phyloP scores from a whole-genome alignment of 2,329 filamentous ascomycete genomes.

The Penicillium sp. region DNA sequence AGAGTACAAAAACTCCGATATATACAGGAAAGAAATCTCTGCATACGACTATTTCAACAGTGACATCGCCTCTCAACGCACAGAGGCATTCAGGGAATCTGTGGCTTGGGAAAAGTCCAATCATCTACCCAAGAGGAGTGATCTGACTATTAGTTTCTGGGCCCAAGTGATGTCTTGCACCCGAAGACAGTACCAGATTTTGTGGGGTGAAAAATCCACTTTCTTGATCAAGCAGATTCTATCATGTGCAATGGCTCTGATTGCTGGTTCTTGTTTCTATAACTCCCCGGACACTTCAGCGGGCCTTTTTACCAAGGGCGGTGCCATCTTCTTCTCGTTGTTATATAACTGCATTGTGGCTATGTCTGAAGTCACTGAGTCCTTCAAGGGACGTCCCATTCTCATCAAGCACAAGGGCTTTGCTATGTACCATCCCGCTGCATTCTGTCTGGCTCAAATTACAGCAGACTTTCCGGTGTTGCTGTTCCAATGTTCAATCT shows the following conservation, averaged over 20 bases:
- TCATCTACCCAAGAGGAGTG: conserved; percentile 54
- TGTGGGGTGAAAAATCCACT: conserved; percentile 65
- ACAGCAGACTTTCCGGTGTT: conserved; percentile 55
- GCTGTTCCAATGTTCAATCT: conserved; percentile 61
- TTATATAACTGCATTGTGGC: conserved; percentile 63
- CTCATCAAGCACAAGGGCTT: conserved; percentile 61
- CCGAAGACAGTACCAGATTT: conserved; percentile 63
- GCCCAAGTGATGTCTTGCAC: conserved; percentile 60
- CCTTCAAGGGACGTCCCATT: conserved; percentile 61
- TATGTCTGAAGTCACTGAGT: conserved; percentile 66
- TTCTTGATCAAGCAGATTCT: conserved; percentile 53
- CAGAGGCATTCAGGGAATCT: conserved; percentile 55
- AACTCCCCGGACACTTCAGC: conserved; percentile 57
- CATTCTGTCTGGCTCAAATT: conserved; percentile 44
- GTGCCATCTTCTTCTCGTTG: conserved; percentile 64
- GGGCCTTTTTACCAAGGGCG: conserved; percentile 65
- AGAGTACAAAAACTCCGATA: conserved; percentile 24
- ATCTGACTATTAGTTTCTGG: conserved; percentile 56
- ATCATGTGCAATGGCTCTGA: conserved; percentile 44
- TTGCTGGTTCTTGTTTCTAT: conserved; percentile 66
- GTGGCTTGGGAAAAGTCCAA: conserved; percentile 58
- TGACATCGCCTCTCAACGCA: conserved; percentile 46
- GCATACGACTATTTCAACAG: conserved; percentile 61
- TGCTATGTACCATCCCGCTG: conserved; percentile 58
- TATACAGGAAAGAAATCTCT: conserved; percentile 46